Evolutionary conservation across 257 asterid genomes (phyloP).

Genomic region (Marsdenia floribunda): DNA sequence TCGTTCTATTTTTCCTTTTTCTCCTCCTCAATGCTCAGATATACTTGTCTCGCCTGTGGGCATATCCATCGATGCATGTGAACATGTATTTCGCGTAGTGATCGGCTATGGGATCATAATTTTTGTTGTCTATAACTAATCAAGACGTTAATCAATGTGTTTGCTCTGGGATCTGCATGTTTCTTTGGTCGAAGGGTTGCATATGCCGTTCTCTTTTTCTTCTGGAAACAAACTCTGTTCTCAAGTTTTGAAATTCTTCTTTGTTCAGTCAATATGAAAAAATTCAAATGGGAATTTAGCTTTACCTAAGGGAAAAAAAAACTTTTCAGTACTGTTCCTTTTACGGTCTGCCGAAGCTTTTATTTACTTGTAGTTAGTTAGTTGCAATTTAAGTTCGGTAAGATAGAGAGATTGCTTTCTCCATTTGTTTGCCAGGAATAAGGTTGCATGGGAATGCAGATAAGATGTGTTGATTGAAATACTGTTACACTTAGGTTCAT

Average conservation of each 20-base stretch:
- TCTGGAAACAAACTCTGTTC: neutral
- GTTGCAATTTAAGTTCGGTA: neutral
- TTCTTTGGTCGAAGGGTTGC: slow-evolving; percentile 6
- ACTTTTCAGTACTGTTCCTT: neutral
- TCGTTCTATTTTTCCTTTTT: slow-evolving; percentile 17
- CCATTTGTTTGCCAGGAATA: neutral
- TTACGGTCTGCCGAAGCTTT: neutral
- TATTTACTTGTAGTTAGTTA: neutral
- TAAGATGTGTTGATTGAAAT: slow-evolving; percentile 1
- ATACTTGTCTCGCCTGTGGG: slow-evolving; percentile 18
- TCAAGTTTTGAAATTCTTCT: neutral
- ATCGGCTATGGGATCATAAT: slow-evolving; percentile 3
- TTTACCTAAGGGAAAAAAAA: too few species aligned
- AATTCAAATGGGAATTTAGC: neutral
- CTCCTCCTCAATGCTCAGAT: slow-evolving; percentile 10
- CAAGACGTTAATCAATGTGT: slow-evolving; percentile 5
- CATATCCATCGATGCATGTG: slow-evolving; percentile 24
- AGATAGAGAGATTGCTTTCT: slow-evolving; percentile 8
- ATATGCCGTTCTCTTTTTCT: neutral
- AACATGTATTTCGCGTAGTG: slow-evolving; percentile 12
- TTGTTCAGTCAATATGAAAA: neutral
- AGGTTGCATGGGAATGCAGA: neutral
- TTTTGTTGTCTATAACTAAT: slow-evolving; percentile 11
- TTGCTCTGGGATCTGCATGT: slow-evolving; percentile 20
- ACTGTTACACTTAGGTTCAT: neutral